Percentiles rank a stretch among this genome's conserved stretches.
phyloP scores from a whole-genome alignment of 495 filamentous ascomycete species.

The Trichodelitschia bisporula region DNA sequence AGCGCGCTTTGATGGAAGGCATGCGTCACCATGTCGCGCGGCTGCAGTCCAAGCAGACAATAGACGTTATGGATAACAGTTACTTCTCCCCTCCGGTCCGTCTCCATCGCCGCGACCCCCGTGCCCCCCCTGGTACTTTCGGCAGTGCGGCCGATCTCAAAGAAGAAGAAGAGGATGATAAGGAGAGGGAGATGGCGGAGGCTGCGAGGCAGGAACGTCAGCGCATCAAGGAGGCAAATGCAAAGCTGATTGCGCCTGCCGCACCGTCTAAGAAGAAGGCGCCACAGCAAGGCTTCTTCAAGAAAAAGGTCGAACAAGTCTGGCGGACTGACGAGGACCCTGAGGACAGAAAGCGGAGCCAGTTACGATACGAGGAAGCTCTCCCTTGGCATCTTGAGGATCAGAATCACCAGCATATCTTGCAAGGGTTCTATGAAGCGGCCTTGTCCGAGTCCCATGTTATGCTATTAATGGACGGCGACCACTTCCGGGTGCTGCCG shows the following conservation, averaged over 20 bases:
- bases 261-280: conserved; percentile 31
- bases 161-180: conserved; percentile 19
- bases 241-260: conserved; percentile 67
- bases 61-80: conserved; percentile 51
- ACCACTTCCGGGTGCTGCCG: conserved; percentile 57
- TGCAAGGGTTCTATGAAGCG: conserved; percentile 75
- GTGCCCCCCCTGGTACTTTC: conserved; percentile 25
- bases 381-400: conserved; percentile 94
- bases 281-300: conserved; percentile 21
- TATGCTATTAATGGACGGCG: conserved; percentile 39
- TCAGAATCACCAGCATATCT: conserved; percentile 77
- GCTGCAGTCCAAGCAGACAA: conserved; percentile 33
- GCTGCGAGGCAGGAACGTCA: conserved; percentile 47
- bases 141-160: conserved; percentile 3
- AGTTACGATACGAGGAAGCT: conserved; percentile 81
- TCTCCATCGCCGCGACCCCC: conserved; percentile 74
- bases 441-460: conserved; percentile 56
- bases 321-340: conserved; percentile 31
- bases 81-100: conserved; percentile 74
- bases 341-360: conserved; percentile 49
- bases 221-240: conserved; percentile 54
- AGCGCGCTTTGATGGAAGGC: conserved; percentile 51
- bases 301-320: conserved; percentile 46
- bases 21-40: conserved; percentile 69
- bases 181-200: conserved; percentile 38